Base-by-base conservation (phyloP, 768 basidiomycete genomes). In the Favolaschia claudopus region DNA sequence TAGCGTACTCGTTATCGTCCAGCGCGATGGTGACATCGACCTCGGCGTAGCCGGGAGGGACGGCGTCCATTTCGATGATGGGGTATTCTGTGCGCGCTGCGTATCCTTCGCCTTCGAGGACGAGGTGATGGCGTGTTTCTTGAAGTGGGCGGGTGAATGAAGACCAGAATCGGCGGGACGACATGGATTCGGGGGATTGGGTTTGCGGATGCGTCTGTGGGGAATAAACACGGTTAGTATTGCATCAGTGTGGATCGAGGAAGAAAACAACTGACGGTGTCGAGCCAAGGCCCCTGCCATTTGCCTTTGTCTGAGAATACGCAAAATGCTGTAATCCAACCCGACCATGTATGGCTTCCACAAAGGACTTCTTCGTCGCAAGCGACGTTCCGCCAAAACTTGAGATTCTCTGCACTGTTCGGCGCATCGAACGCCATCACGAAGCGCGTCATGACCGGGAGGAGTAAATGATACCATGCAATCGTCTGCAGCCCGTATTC, bases 401-500 rank as follows among this genome's bases (percentile, higher is more conserved):
- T 25, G 19, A 40, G 8, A 20, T 40, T 40, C 22, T 40, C 39
- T 13, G 7, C 28, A 15, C n/a, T 19, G 12, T 31, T 10, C 34
- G 34, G 34, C 10, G 10, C 34, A n/a, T 76, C 72, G 39, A 75
- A 80, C 9, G 77, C 71, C 1, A 56, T n/a, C 8, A 77, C 70
- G 55, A 79, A 78, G 20, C 74, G 69, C 33, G 58, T 32, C 34
- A 82, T 57, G 33, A 82, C 64, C 0, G 78, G 79, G 17, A 69
- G 70, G 7, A 83, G 74, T 25, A 83, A 71, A 31, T 70, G 65
- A 20, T 72, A 69, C 79, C 79, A 81, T 2, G 71, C 72, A 7
- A 39, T 42, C 2, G 64, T 55, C 19, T 73, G 69, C 9, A 62
- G 67, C n/a, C 75, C 81, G 47, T 76, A 79, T 13, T 65, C 61